These are phyloP conservation scores for Dacryopinax primogenitus DNA, from an alignment of 768 basidiomycete genomes.

Conservation along the genomic window DNA sequence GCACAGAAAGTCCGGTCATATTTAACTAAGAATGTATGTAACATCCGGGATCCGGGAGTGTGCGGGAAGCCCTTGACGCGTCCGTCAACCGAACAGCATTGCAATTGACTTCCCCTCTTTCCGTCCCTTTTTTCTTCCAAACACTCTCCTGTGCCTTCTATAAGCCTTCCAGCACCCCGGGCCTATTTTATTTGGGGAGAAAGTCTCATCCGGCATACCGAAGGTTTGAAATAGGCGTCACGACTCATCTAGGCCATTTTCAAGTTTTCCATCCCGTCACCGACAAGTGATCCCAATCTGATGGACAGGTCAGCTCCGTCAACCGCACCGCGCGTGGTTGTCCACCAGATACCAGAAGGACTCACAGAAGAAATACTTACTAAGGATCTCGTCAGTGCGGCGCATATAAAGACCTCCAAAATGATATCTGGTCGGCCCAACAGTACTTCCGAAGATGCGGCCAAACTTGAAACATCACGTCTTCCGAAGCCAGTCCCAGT, in stretches of 20 bases:
- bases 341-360: neutral
- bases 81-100: neutral
- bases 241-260: too few species aligned
- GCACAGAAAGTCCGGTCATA: neutral
- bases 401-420: neutral
- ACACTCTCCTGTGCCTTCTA: neutral
- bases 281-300: neutral
- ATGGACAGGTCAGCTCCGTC: neutral
- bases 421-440: neutral
- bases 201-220: too few species aligned
- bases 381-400: neutral
- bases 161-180: neutral
- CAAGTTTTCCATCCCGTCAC: neutral
- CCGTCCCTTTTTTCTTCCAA: neutral
- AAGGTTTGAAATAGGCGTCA: too few species aligned
- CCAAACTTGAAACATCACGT: neutral
- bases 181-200: too few species aligned
- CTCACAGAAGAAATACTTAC: neutral
- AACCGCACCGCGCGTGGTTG: neutral
- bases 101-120: neutral
- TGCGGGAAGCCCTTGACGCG: neutral
- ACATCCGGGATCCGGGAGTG: neutral
- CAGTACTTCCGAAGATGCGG: neutral
- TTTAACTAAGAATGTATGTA: too few species aligned
- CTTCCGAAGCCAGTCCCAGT: neutral